Evolutionary conservation across 2,329 filamentous ascomycete genomes (phyloP), one percentile per base, ranked within the genome.

Genomic region (Stagonosporopsis vannaccii): DNA sequence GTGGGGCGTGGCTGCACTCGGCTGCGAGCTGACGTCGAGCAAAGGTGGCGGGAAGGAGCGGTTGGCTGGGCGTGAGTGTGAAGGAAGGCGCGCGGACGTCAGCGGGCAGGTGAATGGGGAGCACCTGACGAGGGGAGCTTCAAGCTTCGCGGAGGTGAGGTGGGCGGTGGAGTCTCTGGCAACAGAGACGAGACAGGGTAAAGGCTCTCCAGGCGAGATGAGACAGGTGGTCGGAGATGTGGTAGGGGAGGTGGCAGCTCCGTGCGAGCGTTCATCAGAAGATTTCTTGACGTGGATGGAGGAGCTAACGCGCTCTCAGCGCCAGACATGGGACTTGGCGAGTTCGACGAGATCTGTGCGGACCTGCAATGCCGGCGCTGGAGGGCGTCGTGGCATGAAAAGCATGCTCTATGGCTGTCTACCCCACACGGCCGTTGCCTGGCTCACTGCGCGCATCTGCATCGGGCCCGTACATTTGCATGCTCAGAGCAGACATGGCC

Each of bases 271-370:
- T 54, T 59, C 60, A 56, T 60, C 57, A 60, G 63, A 65, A 68
- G 66, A 67, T 67, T 69, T 69, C 67, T 69, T 63, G 65, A 69
- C 58, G 67, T 69, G 62, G 66, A 66, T 65, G 59, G 67, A 60
- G 60, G 58, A 68, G 67, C 65, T 67, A 69, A 66, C 59, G 59
- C 66, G 60, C 56, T 58, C 52, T 51, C 56, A 58, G 56, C 41
- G 47, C 50, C 53, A 56, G 47, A 56, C 53, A 56, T 56, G 53
- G 50, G 50, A 61, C 62, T 65, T 65, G 62, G 62, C 62, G 56
- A 42, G 32, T 51, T 47, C 26, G 53, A 56, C 26, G 46, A 56
- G 41, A 56, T 56, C 59, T 53, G 59, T 60, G 61, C 61, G 59
- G 53, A 43, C 53, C 53, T 47, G 53, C 53, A 56, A 32, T 46